phyloP scores from a whole-genome alignment of 345 rosid genomes.

The Diplotaxis tenuifolia region DNA sequence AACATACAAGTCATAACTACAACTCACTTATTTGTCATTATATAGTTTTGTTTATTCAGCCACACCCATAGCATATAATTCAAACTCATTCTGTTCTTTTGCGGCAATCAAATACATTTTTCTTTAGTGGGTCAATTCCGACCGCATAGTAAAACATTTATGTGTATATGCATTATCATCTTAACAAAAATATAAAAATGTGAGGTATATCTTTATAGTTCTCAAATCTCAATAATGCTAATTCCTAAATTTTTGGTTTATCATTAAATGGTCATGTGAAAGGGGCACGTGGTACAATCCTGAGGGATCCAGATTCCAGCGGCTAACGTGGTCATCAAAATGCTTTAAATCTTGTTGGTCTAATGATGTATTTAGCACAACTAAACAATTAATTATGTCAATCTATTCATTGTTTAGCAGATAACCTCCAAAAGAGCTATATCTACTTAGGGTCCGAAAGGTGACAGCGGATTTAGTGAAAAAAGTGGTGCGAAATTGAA shows the following conservation, averaged over 20 bases:
- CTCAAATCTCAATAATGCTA: not conserved
- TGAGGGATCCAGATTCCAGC: conserved; percentile 5
- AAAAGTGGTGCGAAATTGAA: no score
- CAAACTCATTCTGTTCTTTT: not conserved
- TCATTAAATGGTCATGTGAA: conserved; percentile 19
- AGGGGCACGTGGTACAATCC: conserved; percentile 24
- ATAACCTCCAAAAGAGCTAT: not conserved
- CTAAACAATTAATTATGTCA: conserved; percentile 6
- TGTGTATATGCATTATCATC: conserved; percentile 1
- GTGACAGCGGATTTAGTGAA: no score
- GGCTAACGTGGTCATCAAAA: conserved; percentile 2
- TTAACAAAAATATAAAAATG: not conserved
- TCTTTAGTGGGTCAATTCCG: not conserved
- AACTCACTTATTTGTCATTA: conserved; percentile 1
- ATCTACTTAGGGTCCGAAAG: not conserved
- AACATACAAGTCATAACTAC: not conserved
- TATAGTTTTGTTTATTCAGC: conserved; percentile 4
- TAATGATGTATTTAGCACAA: not conserved
- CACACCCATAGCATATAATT: no score
- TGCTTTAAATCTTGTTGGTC: not conserved
- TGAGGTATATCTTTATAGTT: not conserved
- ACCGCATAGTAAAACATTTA: not conserved
- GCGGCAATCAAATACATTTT: not conserved
- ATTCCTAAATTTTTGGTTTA: not conserved
- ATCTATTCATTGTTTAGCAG: not conserved